Base-by-base conservation (phyloP, 2,329 filamentous ascomycete species). In the Apiospora rasikravindrae region DNA sequence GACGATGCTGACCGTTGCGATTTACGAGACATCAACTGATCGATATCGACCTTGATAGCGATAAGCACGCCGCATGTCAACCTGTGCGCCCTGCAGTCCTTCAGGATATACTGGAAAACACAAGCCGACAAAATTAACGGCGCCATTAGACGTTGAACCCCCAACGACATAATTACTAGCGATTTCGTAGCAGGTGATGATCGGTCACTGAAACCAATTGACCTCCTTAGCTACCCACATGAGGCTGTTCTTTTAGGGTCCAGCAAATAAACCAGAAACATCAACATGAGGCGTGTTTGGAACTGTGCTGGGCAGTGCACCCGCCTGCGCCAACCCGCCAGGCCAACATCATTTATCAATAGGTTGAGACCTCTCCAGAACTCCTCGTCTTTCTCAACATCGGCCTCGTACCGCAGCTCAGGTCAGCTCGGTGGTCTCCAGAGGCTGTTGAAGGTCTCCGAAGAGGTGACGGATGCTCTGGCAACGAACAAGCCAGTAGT, bases 381-480 rank as follows among this genome's bases (percentile, higher is more conserved):
- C 33, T 40, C 33, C 4, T 33, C 57, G 33, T 69, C 22, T 74
- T 76, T 16, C 67, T 70, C 45, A 73, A 69, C 53, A 33, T 73
- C 16, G 33, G 37, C 26, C 72, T 64, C 57, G 33, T 40, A 40
- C 57, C 57, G 57, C 67, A 72, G 53, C 5, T 45, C 33, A 75
- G 73, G 75, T 33, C 75, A 74, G 61, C 74, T 79, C 6, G 73
- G 74, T n/a, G 78, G 80, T 16, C 76, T 87, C 44, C 79, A 80
- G 72, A 77, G 81, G 40, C 82, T 94, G 73, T 87, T 97, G 71
- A 88, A 87, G 70, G 86, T 98, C 57, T 95, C 94, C 0, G 92
- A 96, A 69, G 96, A 98, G 82, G 92, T 99, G 16, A 86, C 87
- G 70, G 90, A 94, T 79, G 96, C 95, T 51, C 82, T 98, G 67